Evolutionary conservation across 2,329 filamentous ascomycete genomes (phyloP), one percentile per base, ranked within the genome.

Genomic region (Didymella arachidicola): DNA sequence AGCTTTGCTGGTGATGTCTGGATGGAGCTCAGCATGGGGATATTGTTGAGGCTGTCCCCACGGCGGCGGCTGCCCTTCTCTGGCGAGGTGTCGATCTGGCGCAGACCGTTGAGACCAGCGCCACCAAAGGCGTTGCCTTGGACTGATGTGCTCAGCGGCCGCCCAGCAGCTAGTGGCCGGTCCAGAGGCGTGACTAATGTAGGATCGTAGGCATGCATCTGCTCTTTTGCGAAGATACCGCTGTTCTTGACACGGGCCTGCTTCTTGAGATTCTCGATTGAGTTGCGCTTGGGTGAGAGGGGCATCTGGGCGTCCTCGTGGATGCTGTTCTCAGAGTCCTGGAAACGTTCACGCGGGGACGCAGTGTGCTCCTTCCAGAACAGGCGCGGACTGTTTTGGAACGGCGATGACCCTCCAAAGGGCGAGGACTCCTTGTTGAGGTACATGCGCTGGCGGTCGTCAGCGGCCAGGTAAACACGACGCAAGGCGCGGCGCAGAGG

Each of bases 191-290:
- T 89, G 53, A 93, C 79, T 65, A 87, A 86, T 55, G 89, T 85
- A 27, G 93, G 92, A 77, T 97, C 92, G 82, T 97, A 97, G 81
- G 96, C 91, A 76, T 93, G 87, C 79, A 93, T 93, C 74, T 93
- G 90, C 79, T 97, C 93, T 54, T 93, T 89, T 41, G 92, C 93
- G 75, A 97, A 92, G 84, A 98, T 97, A 80, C 89, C 96, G 84
- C 94, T 97, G 81, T 97, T 98, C 84, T 94, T 97, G 71, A 99
- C 95, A 60, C 95, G 90, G 54, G 94, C 97, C 30, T 93, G 93
- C 76, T 89, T 92, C 80, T 97, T 96, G 59, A 99, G 84, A 72
- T 93, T 93, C 84, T 99, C 95, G 67, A 99, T 93, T 18, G 94
- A 98, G 44, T 92, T 91, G 73, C 94, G 90, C 57, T 87, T 89